Percentiles rank a stretch among this genome's conserved stretches.
Conservation (phyloP, 2,329 filamentous ascomycete genomes). For the Alternaria triticimaculans region DNA sequence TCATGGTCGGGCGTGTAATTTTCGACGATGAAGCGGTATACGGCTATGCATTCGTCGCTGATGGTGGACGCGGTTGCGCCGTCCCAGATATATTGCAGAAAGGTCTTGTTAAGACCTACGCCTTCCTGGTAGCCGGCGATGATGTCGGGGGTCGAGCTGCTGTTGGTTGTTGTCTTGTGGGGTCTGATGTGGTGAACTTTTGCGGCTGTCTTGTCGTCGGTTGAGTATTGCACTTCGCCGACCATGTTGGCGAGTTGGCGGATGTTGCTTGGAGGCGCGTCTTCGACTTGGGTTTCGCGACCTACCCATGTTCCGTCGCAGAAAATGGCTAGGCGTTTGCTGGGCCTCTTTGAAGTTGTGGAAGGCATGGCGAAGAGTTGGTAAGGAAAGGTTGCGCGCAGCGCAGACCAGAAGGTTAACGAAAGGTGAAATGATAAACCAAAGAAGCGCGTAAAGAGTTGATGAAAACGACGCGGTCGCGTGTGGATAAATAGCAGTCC, state of each 20-base stretch:
- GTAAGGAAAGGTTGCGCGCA: neutral
- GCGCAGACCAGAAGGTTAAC: neutral
- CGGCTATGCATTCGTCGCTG: constrained; percentile 42
- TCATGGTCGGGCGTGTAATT: constrained; percentile 47
- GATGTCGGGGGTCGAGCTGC: constrained; percentile 15
- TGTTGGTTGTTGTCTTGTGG: neutral
- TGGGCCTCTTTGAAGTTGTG: constrained; percentile 8
- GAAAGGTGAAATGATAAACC: neutral
- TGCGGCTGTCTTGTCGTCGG: constrained; percentile 16
- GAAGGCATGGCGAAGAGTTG: constrained; percentile 15
- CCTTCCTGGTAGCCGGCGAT: constrained; percentile 48
- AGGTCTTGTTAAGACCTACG: constrained; percentile 44
- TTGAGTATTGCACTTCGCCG: constrained; percentile 30
- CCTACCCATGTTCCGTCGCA: constrained; percentile 49
- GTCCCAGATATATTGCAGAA: constrained; percentile 47
- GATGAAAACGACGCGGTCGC: neutral
- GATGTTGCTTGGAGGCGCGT: constrained; percentile 43
- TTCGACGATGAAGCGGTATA: constrained; percentile 47
- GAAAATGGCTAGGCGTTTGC: constrained; percentile 40
- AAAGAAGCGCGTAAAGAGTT: neutral
- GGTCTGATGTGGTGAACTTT: constrained; percentile 31
- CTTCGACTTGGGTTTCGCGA: constrained; percentile 36
- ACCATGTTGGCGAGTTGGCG: constrained; percentile 41
- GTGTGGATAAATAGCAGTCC: neutral
- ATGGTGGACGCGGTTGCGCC: constrained; percentile 47